Evolutionary conservation across 129 eudicot species (phyloP).

Genomic region (Flaveria brownii): DNA sequence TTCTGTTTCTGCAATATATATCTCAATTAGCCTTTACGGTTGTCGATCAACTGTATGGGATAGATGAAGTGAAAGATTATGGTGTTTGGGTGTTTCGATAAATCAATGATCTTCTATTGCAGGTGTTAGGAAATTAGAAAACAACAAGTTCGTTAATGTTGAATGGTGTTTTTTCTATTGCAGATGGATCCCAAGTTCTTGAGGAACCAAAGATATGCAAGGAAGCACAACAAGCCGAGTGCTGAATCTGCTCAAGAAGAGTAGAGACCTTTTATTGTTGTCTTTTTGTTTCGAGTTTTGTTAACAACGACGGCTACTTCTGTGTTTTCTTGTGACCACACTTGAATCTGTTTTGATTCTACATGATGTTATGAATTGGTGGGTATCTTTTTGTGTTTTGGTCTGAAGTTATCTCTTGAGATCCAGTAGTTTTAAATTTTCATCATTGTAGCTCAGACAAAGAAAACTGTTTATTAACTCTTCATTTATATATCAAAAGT

Average conservation of each 20-base stretch:
- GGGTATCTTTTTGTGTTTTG: background rate
- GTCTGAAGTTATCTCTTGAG: background rate
- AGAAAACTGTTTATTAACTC: too few species aligned
- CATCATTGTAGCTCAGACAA: background rate
- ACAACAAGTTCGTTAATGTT: background rate
- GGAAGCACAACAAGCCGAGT: background rate
- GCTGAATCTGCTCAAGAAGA: background rate
- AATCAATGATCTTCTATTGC: too few species aligned
- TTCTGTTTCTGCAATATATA: background rate
- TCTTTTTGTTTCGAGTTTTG: background rate
- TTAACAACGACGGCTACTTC: background rate
- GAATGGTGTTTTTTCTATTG: background rate
- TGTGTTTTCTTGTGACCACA: background rate
- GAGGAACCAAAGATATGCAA: background rate
- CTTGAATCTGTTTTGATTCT: background rate
- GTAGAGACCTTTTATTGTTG: background rate
- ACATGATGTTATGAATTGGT: background rate
- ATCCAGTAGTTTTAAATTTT: background rate
- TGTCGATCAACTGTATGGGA: background rate
- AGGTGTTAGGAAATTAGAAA: background rate
- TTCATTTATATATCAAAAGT: too few species aligned
- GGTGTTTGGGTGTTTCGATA: too few species aligned
- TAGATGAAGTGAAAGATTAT: too few species aligned
- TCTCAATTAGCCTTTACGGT: background rate
- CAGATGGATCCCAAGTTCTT: conserved; percentile 7